These are phyloP conservation scores for Drosera spatulata DNA, from an alignment of 179 eudicot genomes.

Conservation along the genomic window DNA sequence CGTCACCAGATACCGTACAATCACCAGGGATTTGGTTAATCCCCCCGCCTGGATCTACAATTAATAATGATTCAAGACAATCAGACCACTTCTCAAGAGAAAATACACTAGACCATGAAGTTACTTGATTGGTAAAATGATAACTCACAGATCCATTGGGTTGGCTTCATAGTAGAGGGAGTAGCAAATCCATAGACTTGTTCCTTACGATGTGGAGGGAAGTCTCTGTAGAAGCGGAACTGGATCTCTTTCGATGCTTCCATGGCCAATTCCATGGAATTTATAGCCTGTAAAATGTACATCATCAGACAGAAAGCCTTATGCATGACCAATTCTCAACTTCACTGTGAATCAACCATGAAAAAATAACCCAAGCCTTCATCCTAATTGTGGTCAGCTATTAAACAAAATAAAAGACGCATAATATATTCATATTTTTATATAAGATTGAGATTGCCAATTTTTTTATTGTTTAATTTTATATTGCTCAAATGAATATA, in stretches of 20 bases:
- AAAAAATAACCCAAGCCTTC: no score
- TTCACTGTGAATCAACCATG: no score
- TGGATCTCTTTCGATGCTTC: slow-evolving; percentile 91
- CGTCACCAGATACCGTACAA: slow-evolving; percentile 83
- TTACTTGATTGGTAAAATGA: background rate
- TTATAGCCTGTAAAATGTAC: slow-evolving; percentile 51
- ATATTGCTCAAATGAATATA: no score
- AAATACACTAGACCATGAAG: background rate
- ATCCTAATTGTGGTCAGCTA: no score
- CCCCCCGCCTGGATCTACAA: slow-evolving; percentile 92
- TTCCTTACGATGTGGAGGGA: slow-evolving; percentile 78
- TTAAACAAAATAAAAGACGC: no score
- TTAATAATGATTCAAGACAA: slow-evolving; percentile 4
- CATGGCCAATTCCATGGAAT: slow-evolving; percentile 92
- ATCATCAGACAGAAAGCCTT: background rate
- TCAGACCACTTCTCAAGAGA: background rate
- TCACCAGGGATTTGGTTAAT: slow-evolving; percentile 88
- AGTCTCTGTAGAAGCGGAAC: slow-evolving; percentile 69
- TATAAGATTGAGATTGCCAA: no score
- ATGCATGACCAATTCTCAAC: no score
- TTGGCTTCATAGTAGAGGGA: slow-evolving; percentile 98
- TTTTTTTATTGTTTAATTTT: no score
- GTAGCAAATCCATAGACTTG: slow-evolving; percentile 81
- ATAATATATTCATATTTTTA: no score
- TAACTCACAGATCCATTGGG: slow-evolving; percentile 95